phyloP scores from a whole-genome alignment of 2,329 filamentous ascomycete species.

The Beauveria sp. region DNA sequence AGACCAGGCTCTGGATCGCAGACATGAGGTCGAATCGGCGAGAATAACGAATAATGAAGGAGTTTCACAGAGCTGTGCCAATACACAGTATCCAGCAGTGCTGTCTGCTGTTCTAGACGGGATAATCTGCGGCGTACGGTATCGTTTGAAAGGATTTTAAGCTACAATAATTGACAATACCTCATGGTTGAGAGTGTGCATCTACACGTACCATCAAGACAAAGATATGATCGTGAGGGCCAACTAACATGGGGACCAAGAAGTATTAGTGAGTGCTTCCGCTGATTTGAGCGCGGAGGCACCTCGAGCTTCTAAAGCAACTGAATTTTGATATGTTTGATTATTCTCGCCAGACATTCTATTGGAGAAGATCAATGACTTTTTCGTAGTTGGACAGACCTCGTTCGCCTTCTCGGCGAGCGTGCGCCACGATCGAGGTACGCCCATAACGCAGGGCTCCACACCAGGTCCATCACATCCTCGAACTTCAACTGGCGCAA shows the following conservation, averaged over 20 bases:
- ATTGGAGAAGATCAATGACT: not conserved
- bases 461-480: not conserved
- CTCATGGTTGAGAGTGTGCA: no score
- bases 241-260: no score
- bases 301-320: no score
- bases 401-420: not conserved
- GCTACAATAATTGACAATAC: no score
- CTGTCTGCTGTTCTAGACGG: not conserved
- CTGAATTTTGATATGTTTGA: no score
- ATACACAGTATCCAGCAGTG: not conserved
- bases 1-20: not conserved
- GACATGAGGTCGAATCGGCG: no score
- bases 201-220: no score
- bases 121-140: not conserved
- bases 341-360: no score
- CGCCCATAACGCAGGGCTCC: not conserved
- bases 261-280: no score
- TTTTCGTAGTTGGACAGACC: not conserved
- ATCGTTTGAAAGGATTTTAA: not conserved
- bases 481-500: not conserved
- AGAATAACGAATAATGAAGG: not conserved
- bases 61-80: not conserved
- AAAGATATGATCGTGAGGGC: no score
- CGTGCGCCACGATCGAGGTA: not conserved
- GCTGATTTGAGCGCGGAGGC: no score